Evolutionary conservation across 1,284 basidiomycete species (phyloP).

Genomic region (Cutaneotrichosporon cutaneum): DNA sequence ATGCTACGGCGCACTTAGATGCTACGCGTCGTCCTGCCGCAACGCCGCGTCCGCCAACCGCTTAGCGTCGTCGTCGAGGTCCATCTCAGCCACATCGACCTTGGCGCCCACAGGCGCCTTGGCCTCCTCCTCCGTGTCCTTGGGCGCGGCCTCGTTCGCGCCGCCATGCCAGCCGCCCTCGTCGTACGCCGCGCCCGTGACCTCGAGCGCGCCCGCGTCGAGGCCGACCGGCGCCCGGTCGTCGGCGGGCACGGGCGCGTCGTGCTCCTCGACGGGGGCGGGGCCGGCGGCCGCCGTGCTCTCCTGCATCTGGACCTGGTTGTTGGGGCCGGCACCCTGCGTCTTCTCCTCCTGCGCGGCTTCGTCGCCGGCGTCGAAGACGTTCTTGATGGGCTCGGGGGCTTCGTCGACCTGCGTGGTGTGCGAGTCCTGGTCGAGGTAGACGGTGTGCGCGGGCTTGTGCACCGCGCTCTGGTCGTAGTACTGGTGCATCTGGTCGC

Average conservation of each 20-base stretch:
- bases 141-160: constrained; percentile 44
- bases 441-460: constrained; percentile 32
- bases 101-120: constrained; percentile 25
- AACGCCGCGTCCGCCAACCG: constrained; percentile 40
- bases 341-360: constrained; percentile 49
- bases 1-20: background rate
- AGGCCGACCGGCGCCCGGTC: constrained; percentile 49
- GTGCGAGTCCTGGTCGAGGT: constrained; percentile 27
- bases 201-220: constrained; percentile 49
- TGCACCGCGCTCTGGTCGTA: constrained; percentile 14
- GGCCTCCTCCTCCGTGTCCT: constrained; percentile 11
- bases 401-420: constrained; percentile 42
- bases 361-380: constrained; percentile 43
- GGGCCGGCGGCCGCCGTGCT: constrained; percentile 26
- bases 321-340: constrained; percentile 40
- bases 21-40: constrained; percentile 10
- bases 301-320: constrained; percentile 46
- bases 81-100: constrained; percentile 35
- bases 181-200: constrained; percentile 41
- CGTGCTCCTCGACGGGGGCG: constrained; percentile 13
- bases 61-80: constrained; percentile 42
- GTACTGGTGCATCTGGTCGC: constrained; percentile 42
- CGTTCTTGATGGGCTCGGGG: constrained; percentile 51
- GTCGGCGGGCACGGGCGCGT: constrained; percentile 35
- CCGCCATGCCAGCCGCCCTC: constrained; percentile 53